These are phyloP conservation scores for Avena atlantica DNA, from an alignment of 176 grass and related monocot genomes.

Conservation along the genomic window DNA sequence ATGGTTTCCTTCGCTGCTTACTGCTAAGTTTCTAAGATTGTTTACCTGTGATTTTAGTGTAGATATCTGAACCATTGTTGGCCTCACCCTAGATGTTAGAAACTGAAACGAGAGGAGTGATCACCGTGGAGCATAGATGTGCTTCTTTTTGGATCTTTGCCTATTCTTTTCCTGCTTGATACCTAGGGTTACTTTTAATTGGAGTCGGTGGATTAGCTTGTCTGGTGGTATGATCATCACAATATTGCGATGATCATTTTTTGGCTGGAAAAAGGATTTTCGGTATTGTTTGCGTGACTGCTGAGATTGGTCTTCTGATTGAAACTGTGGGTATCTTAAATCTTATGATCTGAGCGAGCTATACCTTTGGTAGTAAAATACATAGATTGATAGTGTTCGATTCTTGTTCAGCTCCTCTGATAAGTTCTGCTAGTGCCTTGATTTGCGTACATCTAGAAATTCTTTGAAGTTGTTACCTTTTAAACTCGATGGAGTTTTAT, in stretches of 20 bases:
- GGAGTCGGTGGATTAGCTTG: not conserved
- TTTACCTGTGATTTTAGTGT: not conserved
- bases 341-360: not conserved
- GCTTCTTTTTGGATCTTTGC: not conserved
- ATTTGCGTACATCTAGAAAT: not conserved
- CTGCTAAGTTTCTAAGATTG: no score
- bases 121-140: not conserved
- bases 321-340: not conserved
- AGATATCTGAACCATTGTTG: not conserved
- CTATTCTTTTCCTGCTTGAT: not conserved
- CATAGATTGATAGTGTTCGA: not conserved
- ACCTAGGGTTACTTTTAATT: not conserved
- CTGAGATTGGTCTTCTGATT: not conserved
- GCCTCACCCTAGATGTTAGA: not conserved
- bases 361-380: not conserved
- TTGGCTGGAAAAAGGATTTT: not conserved
- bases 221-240: not conserved
- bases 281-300: not conserved
- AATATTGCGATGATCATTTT: not conserved
- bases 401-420: not conserved
- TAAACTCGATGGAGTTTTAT: not conserved
- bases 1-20: not conserved
- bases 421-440: not conserved
- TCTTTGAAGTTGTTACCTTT: not conserved
- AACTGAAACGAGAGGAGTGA: not conserved